phyloP scores from a whole-genome alignment of 1,139 yeast species.

The Yamadazyma jaroonii region DNA sequence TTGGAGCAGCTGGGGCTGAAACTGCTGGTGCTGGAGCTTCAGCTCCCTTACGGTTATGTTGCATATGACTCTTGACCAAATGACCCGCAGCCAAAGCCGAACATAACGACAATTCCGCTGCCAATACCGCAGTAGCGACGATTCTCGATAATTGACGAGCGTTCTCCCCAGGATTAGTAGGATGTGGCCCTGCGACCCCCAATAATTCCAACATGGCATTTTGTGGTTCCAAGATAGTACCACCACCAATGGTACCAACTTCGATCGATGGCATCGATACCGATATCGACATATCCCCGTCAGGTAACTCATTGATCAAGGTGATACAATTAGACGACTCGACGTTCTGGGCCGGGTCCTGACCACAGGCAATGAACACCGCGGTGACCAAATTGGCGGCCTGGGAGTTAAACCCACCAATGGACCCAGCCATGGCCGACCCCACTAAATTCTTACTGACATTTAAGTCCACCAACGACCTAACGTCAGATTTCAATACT shows the following conservation, averaged over 20 bases:
- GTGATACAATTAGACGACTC: conserved; percentile 98
- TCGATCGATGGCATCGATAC: conserved; percentile 99
- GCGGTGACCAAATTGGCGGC: conserved; percentile 97
- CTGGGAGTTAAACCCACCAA: conserved; percentile 98
- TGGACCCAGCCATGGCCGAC: conserved; percentile 97
- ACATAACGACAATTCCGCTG: conserved; percentile 92
- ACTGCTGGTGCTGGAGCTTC: conserved; percentile 14
- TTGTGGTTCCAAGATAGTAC: conserved; percentile 96
- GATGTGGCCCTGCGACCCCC: conserved; percentile 95
- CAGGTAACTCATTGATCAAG: conserved; percentile 62
- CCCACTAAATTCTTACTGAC: conserved; percentile 88
- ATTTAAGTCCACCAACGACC: conserved; percentile 87
- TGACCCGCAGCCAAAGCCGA: conserved; percentile 98
- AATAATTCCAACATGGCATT: conserved; percentile 92
- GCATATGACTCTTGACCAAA: conserved; percentile 96
- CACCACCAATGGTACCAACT: conserved; percentile 99
- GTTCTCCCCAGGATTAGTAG: conserved; percentile 90
- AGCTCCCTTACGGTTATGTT: conserved; percentile 88
- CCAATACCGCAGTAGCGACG: conserved; percentile 92
- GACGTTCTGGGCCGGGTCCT: conserved; percentile 98
- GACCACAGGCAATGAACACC: conserved; percentile 91
- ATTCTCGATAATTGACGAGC: conserved; percentile 94
- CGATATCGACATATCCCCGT: conserved; percentile 82
- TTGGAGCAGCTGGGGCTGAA: conserved; percentile 5
- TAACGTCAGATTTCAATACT: conserved; percentile 88